A percentile compares a stretch with the other conserved stretches of the same genome.
phyloP scores from a whole-genome alignment of 805 yeast genomes.

The Pichia rugopelliculosa region DNA sequence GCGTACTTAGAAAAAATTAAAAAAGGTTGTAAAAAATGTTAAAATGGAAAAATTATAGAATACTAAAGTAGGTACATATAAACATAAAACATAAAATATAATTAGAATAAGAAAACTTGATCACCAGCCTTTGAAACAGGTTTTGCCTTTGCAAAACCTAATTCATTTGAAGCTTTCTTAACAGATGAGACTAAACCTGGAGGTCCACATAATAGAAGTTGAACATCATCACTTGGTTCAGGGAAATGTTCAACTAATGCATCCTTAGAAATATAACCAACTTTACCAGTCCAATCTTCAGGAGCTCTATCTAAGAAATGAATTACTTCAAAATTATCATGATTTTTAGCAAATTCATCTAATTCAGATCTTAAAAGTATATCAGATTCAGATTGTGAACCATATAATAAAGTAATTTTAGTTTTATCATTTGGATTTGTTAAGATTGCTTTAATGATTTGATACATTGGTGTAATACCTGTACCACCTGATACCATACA shows the following conservation, averaged over 20 bases:
- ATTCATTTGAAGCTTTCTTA: slow-evolving; percentile 65
- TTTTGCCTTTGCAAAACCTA: slow-evolving; percentile 79
- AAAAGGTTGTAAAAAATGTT: not conserved
- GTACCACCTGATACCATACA: slow-evolving; percentile 97
- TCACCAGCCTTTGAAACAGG: slow-evolving; percentile 87
- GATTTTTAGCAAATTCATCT: slow-evolving; percentile 50
- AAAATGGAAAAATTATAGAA: not conserved
- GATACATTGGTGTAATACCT: slow-evolving; percentile 95
- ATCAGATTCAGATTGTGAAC: slow-evolving; percentile 73
- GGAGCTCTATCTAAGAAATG: slow-evolving; percentile 73
- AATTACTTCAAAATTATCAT: slow-evolving; percentile 58
- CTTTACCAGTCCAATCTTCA: slow-evolving; percentile 65
- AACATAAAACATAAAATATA: not conserved
- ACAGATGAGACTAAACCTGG: slow-evolving; percentile 85
- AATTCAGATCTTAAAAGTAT: slow-evolving; percentile 75
- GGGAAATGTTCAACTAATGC: slow-evolving; percentile 60
- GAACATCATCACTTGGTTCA: slow-evolving; percentile 48
- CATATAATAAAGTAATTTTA: slow-evolving; percentile 66
- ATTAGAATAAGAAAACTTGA: slow-evolving; percentile 78
- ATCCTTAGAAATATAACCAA: slow-evolving; percentile 76
- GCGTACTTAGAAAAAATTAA: no score
- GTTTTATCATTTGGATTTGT: slow-evolving; percentile 74
- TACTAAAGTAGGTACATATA: not conserved
- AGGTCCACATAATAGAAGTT: slow-evolving; percentile 87
- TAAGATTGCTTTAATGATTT: slow-evolving; percentile 76